phyloP scores from a whole-genome alignment of 495 filamentous ascomycete species.

The Evernia prunastri region DNA sequence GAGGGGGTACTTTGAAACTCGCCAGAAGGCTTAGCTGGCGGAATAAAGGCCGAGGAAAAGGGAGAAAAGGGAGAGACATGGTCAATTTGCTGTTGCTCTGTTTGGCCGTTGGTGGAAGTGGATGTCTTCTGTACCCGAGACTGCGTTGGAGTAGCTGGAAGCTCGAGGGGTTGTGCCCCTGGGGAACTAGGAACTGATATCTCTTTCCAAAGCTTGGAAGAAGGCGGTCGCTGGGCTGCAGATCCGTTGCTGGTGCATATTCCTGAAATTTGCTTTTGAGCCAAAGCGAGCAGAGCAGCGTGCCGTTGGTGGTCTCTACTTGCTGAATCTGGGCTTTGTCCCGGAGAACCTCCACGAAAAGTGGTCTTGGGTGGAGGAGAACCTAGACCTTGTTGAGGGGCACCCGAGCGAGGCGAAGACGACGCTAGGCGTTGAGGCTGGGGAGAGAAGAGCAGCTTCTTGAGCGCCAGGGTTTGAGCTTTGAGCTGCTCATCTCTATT shows the following conservation, averaged over 20 bases:
- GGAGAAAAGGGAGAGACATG: constrained; percentile 8
- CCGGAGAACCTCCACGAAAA: background rate
- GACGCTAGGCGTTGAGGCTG: constrained; percentile 19
- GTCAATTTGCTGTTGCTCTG: background rate
- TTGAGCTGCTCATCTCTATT: constrained; percentile 38
- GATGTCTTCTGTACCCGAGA: constrained; percentile 16
- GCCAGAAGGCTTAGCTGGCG: background rate
- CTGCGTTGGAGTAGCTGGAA: constrained; percentile 22
- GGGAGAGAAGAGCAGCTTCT: constrained; percentile 43
- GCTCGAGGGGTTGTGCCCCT: background rate
- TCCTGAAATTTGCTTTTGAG: constrained; percentile 16
- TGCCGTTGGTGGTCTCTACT: constrained; percentile 3
- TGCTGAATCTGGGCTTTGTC: background rate
- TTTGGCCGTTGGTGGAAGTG: background rate
- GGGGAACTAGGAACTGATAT: constrained; percentile 18
- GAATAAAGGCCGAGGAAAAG: background rate
- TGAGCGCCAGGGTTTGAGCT: constrained; percentile 43
- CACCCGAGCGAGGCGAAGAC: constrained; percentile 41
- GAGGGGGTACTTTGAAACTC: constrained; percentile 2
- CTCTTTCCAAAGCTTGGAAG: constrained; percentile 25
- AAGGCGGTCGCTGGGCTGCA: constrained; percentile 20
- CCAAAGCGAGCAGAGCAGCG: constrained; percentile 12
- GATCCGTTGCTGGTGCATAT: constrained; percentile 10
- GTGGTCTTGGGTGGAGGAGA: background rate
- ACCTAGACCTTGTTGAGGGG: constrained; percentile 28